Evolutionary conservation across 2,329 filamentous ascomycete species (phyloP), one percentile per base, ranked within the genome.

Genomic region (Fusarium irregulare): DNA sequence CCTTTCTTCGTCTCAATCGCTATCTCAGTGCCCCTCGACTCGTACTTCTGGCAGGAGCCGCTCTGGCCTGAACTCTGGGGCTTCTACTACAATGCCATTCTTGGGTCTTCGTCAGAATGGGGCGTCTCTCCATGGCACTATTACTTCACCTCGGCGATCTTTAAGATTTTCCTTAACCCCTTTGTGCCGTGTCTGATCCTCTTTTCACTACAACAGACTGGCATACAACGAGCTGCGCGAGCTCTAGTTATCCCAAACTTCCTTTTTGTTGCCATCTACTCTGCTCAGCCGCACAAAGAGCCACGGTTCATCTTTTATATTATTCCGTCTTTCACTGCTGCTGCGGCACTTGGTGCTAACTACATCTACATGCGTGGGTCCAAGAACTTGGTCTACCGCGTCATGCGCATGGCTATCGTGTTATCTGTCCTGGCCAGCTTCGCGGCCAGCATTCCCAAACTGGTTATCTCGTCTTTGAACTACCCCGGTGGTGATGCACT

Each of bases 261-360:
- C 3, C 79, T 87, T 30, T 99, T 94, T 78, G 85, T 97, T 21
- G 86, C 86, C 7, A 79, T 97, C 45, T 98, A 97, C 83, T 97
- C 93, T 68, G 74, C 93, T 53, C 92, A 97, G 66, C 94, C 95
- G 1, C 96, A 99, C 83, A 99, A 99, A 78, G 96, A 99, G 82
- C 92, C 94, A 78, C 92, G 96, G 20, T 99, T 99, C 83, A 91
- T 99, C 73, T 89, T 98, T 75, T 98, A 98, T 81, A 86, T 89
- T 55, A 85, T 97, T 25, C 96, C 96, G 0, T 86, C 91, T 1
- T 83, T 98, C 30, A 97, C 94, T 0, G 91, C 91, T 13, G 87
- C 91, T 4, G 91, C 93, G 1, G 90, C 93, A 5, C 85, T 93
- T 7, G 91, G 90, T 21, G 93, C 93, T 16, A 87, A 89, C 59